Conservation (phyloP, 139 green algal species). For the Closterium sp. region DNA sequence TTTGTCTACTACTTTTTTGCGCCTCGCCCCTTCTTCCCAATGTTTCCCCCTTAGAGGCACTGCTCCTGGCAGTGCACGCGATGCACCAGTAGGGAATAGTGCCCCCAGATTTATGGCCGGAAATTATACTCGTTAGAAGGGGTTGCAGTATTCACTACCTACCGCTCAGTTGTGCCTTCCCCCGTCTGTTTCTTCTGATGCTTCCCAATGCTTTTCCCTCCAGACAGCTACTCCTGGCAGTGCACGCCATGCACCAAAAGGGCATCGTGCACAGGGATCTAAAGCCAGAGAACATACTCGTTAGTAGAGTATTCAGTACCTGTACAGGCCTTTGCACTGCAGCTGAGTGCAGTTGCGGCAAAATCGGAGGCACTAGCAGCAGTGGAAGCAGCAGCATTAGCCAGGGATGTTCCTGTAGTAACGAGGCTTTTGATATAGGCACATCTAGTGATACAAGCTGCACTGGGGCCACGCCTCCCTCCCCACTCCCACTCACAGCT, state of each 20-base stretch:
- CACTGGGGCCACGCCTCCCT: not conserved
- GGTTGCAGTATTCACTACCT: too few species aligned
- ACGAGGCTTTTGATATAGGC: not conserved
- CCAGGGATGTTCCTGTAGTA: not conserved
- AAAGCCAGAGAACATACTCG: not conserved
- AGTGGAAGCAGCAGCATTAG: not conserved
- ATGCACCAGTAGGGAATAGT: too few species aligned
- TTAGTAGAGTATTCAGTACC: not conserved
- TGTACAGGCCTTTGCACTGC: not conserved
- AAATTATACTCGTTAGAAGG: too few species aligned
- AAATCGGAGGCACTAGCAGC: not conserved
- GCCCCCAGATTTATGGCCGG: too few species aligned
- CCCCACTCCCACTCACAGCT: not conserved
- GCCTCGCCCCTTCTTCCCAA: too few species aligned
- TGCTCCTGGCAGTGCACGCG: too few species aligned
- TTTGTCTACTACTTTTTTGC: too few species aligned
- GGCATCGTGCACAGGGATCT: not conserved
- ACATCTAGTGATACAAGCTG: not conserved
- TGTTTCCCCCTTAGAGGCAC: too few species aligned
- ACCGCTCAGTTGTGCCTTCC: not conserved
- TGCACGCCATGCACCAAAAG: not conserved
- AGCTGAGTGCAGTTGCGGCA: not conserved
- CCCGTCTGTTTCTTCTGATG: not conserved
- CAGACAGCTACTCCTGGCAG: not conserved
- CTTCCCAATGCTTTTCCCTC: not conserved